Evolutionary conservation across 1,284 basidiomycete species (phyloP).

Genomic region (Tilletia setariae): DNA sequence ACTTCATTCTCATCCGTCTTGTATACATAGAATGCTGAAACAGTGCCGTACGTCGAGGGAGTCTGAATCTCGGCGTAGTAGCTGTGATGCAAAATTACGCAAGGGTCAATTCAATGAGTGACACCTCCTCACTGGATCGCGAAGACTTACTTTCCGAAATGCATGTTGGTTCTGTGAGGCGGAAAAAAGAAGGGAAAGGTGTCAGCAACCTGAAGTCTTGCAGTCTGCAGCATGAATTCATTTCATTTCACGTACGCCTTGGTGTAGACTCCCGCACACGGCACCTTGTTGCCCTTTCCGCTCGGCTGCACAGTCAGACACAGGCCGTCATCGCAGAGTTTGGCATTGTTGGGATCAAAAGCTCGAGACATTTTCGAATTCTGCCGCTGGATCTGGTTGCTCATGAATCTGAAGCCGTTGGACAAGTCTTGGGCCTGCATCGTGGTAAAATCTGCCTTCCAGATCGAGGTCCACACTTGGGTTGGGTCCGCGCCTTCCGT

Average conservation of each 20-base stretch:
- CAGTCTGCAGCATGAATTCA: not conserved
- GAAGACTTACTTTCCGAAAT: constrained; percentile 10
- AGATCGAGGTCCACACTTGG: constrained; percentile 10
- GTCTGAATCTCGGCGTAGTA: constrained; percentile 16
- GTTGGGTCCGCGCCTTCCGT: constrained; percentile 5
- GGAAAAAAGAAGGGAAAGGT: not conserved
- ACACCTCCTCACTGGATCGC: not conserved
- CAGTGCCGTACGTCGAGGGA: not conserved
- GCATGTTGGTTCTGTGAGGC: not conserved
- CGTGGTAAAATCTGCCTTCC: constrained; percentile 13
- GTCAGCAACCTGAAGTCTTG: not conserved
- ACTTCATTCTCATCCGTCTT: constrained; percentile 7
- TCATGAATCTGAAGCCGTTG: constrained; percentile 1
- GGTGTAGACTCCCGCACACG: constrained; percentile 9
- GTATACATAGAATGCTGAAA: constrained; percentile 19
- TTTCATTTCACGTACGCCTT: not conserved
- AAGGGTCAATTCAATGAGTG: too few species aligned
- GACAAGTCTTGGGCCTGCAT: not conserved
- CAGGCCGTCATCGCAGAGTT: not conserved
- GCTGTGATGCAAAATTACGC: not conserved
- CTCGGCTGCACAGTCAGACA: not conserved
- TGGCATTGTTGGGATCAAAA: not conserved
- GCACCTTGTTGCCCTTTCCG: not conserved
- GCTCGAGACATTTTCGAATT: constrained; percentile 2
- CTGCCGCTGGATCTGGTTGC: not conserved